Conservation (phyloP, 2,329 filamentous ascomycete genomes). For the Thelonectria olida region DNA sequence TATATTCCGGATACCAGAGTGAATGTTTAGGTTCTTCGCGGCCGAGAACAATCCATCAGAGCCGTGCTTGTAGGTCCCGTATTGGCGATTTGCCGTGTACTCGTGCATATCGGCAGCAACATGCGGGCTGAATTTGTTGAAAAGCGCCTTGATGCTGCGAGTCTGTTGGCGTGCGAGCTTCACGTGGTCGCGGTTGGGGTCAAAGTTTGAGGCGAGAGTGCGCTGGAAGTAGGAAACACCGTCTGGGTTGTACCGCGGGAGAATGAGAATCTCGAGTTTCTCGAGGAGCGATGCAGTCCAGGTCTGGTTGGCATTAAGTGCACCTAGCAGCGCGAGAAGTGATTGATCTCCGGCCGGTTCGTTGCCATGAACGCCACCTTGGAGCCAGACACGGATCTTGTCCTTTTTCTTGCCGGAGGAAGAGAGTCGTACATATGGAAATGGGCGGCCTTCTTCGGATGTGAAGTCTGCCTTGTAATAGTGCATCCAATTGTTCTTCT, state of each 20-base stretch:
- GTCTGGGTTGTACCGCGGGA: conserved; percentile 47
- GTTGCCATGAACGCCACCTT: conserved; percentile 46
- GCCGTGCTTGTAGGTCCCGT: conserved; percentile 36
- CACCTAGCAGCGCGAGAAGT: conserved; percentile 41
- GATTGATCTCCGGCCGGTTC: conserved; percentile 46
- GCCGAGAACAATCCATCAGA: conserved; percentile 45
- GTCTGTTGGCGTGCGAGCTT: conserved; percentile 46
- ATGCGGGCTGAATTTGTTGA: conserved; percentile 41
- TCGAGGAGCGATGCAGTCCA: conserved; percentile 42
- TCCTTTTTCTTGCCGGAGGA: background rate
- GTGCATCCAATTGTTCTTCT: background rate
- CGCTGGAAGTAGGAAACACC: conserved; percentile 47
- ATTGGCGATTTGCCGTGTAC: conserved; percentile 34
- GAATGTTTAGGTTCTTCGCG: conserved; percentile 47
- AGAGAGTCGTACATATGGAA: conserved; percentile 30
- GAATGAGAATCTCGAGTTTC: conserved; percentile 41
- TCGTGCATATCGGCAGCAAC: conserved; percentile 47
- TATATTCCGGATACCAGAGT: conserved; percentile 40
- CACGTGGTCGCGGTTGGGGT: conserved; percentile 46
- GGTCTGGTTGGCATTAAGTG: conserved; percentile 39
- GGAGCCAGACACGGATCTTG: conserved; percentile 44
- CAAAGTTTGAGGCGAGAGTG: conserved; percentile 39
- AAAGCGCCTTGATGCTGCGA: conserved; percentile 40
- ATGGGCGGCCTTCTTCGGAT: background rate
- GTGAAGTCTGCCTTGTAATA: background rate